These are phyloP conservation scores for Didymella pomorum DNA, from an alignment of 2,329 filamentous ascomycete genomes.

Conservation along the genomic window DNA sequence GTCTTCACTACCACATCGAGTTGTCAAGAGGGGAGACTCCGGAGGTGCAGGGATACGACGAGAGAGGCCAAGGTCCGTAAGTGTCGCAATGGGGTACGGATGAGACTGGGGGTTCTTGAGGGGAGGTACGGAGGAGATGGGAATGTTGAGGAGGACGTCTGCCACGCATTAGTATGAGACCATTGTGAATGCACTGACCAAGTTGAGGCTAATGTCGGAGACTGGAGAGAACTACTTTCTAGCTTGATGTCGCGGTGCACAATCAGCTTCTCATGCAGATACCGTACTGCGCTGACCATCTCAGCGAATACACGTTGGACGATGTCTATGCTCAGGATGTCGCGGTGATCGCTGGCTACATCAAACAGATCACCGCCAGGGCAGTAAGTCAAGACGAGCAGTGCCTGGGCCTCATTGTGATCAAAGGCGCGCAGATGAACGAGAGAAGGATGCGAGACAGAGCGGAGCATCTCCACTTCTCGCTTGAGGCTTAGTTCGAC, in stretches of 20 bases:
- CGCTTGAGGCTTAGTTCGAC: constrained; percentile 93
- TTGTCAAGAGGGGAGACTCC: constrained; percentile 87
- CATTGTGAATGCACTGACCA: constrained; percentile 34
- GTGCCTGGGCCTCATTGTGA: constrained; percentile 80
- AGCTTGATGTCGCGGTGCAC: constrained; percentile 98
- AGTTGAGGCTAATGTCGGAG: constrained; percentile 16
- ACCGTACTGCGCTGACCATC: constrained; percentile 81
- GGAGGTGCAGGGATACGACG: constrained; percentile 76
- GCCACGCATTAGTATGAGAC: constrained; percentile 41
- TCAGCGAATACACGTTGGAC: constrained; percentile 90
- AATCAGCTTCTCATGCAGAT: constrained; percentile 84
- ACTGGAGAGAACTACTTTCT: constrained; percentile 73
- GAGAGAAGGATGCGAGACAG: constrained; percentile 85
- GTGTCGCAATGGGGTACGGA: constrained; percentile 82
- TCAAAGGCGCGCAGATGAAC: constrained; percentile 93
- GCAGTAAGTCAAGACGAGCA: constrained; percentile 90
- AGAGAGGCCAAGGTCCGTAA: constrained; percentile 91
- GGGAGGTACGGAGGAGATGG: constrained; percentile 70
- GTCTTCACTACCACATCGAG: constrained; percentile 93
- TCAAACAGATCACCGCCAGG: constrained; percentile 96
- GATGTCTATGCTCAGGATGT: constrained; percentile 71
- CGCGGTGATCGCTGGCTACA: constrained; percentile 76
- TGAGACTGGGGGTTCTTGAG: constrained; percentile 75
- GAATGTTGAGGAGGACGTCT: constrained; percentile 93
- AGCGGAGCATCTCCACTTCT: constrained; percentile 92